Conservation (phyloP, 495 filamentous ascomycete species). For the Lepraria neglecta region DNA sequence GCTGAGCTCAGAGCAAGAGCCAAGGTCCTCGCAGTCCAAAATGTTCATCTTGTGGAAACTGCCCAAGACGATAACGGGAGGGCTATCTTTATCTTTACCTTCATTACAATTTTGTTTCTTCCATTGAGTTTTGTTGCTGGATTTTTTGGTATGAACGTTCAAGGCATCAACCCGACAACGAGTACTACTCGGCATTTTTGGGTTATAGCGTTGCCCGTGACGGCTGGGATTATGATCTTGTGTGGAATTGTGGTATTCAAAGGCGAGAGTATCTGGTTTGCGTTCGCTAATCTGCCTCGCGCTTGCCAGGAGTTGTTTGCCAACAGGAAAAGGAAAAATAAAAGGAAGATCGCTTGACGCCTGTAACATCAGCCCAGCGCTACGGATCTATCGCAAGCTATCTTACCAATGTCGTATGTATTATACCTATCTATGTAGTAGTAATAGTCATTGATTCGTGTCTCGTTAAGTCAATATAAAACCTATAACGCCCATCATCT, state of each 20-base stretch:
- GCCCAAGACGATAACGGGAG: constrained; percentile 27
- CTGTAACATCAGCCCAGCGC: too few relatives aligned
- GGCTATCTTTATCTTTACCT: constrained; percentile 33
- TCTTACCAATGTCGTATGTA: too few relatives aligned
- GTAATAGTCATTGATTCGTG: background rate
- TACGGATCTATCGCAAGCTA: too few relatives aligned
- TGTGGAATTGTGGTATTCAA: constrained; percentile 1
- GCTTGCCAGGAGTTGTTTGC: background rate
- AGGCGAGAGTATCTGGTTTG: constrained; percentile 16
- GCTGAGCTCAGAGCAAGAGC: constrained; percentile 17
- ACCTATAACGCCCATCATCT: background rate
- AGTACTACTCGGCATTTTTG: constrained; percentile 10
- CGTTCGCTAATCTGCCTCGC: background rate
- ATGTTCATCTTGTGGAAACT: constrained; percentile 24
- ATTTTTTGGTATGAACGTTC: constrained; percentile 34
- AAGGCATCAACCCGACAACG: constrained; percentile 14
- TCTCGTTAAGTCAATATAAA: background rate
- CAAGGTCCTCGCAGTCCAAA: constrained; percentile 11
- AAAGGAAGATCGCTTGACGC: background rate
- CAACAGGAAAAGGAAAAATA: too few relatives aligned
- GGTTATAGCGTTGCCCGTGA: constrained; percentile 6
- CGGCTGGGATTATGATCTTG: constrained; percentile 3
- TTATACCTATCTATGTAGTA: too few relatives aligned
- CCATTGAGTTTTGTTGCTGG: constrained; percentile 32
- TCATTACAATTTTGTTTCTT: constrained; percentile 36